These are phyloP conservation scores for Hanseniaspora thailandica DNA, from an alignment of 805 yeast species.

Conservation along the genomic window DNA sequence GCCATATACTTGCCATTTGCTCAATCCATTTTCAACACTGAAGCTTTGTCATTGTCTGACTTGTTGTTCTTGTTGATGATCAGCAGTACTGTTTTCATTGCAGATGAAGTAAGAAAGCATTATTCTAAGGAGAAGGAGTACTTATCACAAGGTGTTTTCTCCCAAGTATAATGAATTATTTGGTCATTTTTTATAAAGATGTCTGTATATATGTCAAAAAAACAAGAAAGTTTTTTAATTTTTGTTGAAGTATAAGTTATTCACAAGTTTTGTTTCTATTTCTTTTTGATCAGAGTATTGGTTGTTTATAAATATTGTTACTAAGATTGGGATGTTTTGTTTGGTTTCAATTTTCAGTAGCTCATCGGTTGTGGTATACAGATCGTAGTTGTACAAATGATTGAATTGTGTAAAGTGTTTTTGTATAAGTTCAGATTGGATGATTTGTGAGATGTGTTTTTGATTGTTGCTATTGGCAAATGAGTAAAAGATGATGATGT, in stretches of 20 bases:
- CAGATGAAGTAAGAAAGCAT: constrained; percentile 69
- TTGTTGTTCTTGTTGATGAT: constrained; percentile 48
- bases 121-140: neutral
- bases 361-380: neutral
- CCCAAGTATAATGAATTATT: constrained; percentile 9
- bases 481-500: constrained; percentile 7
- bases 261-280: neutral
- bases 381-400: constrained; percentile 6
- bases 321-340: constrained; percentile 11
- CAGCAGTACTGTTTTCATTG: constrained; percentile 72
- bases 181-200: neutral
- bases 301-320: constrained; percentile 5
- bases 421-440: neutral
- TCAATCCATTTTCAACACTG: constrained; percentile 89
- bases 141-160: constrained; percentile 8
- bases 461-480: constrained; percentile 9
- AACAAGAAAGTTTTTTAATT: too few species aligned
- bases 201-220: too few species aligned
- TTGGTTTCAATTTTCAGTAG: constrained; percentile 2
- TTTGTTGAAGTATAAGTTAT: constrained; percentile 1
- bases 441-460: constrained; percentile 9
- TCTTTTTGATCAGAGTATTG: neutral
- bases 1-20: constrained; percentile 90
- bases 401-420: neutral
- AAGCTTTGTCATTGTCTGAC: constrained; percentile 66